phyloP scores from a whole-genome alignment of 495 filamentous ascomycete species.

The Penicillium lividum region DNA sequence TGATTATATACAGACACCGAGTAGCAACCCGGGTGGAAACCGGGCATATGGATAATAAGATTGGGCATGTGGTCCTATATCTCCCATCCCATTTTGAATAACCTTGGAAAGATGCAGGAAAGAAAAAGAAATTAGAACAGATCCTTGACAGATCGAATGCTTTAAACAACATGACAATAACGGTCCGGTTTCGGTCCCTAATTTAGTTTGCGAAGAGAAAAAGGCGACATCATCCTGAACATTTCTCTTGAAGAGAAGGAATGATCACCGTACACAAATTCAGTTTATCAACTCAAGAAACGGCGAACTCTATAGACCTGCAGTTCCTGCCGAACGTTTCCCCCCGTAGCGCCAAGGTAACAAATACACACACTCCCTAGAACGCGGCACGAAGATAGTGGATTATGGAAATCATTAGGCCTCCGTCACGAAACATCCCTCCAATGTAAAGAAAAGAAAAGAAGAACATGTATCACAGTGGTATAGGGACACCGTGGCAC shows the following conservation, averaged over 20 bases:
- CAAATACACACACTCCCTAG: conserved; percentile 40
- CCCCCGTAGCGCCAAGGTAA: conserved; percentile 45
- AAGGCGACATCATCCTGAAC: conserved; percentile 9
- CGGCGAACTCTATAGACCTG: conserved; percentile 41
- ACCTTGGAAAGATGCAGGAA: background rate
- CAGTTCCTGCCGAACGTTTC: conserved; percentile 39
- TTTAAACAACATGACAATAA: conserved; percentile 25
- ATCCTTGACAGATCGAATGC: background rate
- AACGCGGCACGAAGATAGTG: conserved; percentile 38
- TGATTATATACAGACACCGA: too few relatives aligned
- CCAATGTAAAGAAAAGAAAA: conserved; percentile 20
- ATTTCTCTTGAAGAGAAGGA: conserved; percentile 2
- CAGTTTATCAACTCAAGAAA: conserved; percentile 33
- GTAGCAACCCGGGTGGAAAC: too few relatives aligned
- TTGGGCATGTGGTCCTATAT: background rate
- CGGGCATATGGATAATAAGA: too few relatives aligned
- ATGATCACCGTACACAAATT: conserved; percentile 17
- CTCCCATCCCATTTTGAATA: background rate
- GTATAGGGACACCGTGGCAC: conserved; percentile 12
- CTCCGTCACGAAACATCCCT: conserved; percentile 32
- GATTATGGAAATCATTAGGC: conserved; percentile 46
- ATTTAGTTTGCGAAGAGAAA: conserved; percentile 14
- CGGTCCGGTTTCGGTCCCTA: conserved; percentile 24
- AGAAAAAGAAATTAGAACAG: background rate
- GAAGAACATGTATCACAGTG: conserved; percentile 19